Base-by-base conservation (phyloP, 345 rosid genomes). In the Eucalyptus sp. region DNA sequence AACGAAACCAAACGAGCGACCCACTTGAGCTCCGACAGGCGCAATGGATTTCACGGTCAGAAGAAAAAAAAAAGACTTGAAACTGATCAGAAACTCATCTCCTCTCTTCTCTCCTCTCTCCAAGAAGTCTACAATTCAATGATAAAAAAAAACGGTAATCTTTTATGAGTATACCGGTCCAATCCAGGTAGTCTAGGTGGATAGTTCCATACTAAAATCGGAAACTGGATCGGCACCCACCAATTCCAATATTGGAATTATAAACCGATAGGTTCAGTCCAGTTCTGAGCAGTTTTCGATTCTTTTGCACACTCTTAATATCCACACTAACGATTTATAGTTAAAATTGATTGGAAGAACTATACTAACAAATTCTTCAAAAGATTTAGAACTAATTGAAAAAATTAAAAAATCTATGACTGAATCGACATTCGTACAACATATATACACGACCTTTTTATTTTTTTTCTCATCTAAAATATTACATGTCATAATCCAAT, bases 101-200 rank as follows among this genome's bases (percentile, higher is more conserved):
- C 41, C 41, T n/a, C 76, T 64, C 37, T n/a, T 37, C 20, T 37
- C 41, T 66, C 41, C 43, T 68, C 80, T 16, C 79, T 31, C 79
- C 5, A 68, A 68, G 18, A 68, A 31, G 43, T 68, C 43, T 16
- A 33, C 43, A 68, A 31, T 33, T 8, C 43, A 33, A 68, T 68
- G 22, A 16, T 66, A n/a, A 50, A 50, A 52, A 18, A 7, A 31
- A 66, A 22, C 17, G 8, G 3, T 8, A 11, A 68, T 33, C 80
- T 31, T 31, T 31, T 33, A 17, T 7, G 7, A 5, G 43, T 22
- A 10, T 13, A 56, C 27, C 6, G 0, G 27, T 56, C 62, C 13
- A 56, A 0, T 56, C 27, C 3, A 24, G 0, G 5, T 56, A 56
- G 12, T 56, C 11, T 0, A 5, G 0, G 62, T 24, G 62, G 29